phyloP scores from a whole-genome alignment of 208 protist species.

The Naegleria lovaniensis region DNA sequence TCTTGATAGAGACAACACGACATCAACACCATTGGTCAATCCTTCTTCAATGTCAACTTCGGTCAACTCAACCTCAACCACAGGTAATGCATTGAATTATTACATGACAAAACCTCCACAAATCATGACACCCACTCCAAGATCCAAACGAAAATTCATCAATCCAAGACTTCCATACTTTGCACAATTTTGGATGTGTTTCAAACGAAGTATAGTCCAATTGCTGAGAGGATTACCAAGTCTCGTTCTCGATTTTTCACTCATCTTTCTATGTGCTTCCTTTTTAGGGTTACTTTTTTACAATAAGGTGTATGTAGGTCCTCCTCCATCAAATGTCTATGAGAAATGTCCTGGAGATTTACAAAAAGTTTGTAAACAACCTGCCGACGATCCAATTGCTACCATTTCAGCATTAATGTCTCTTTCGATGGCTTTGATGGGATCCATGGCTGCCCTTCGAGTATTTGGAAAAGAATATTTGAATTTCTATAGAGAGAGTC shows the following conservation, averaged over 20 bases:
- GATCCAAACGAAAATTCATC: background rate
- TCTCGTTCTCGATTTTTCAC: background rate
- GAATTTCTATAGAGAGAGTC: background rate
- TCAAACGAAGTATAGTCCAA: background rate
- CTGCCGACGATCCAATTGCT: background rate
- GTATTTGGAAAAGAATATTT: conserved; percentile 11
- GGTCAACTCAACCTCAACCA: no score
- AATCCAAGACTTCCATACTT: background rate
- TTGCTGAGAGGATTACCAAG: background rate
- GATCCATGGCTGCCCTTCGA: background rate
- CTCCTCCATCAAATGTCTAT: background rate
- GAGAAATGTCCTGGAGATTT: background rate
- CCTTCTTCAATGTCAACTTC: no score
- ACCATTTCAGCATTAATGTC: background rate
- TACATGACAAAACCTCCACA: background rate
- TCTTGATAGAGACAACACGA: background rate
- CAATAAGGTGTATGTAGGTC: background rate
- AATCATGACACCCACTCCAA: no score
- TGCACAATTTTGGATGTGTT: background rate
- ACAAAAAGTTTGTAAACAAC: background rate
- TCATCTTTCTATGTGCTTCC: background rate
- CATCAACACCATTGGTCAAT: background rate
- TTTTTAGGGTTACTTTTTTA: background rate
- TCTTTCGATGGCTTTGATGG: background rate
- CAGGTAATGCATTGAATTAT: background rate